These are phyloP conservation scores for Amyloporia xantha DNA, from an alignment of 768 basidiomycete species.

Conservation along the genomic window DNA sequence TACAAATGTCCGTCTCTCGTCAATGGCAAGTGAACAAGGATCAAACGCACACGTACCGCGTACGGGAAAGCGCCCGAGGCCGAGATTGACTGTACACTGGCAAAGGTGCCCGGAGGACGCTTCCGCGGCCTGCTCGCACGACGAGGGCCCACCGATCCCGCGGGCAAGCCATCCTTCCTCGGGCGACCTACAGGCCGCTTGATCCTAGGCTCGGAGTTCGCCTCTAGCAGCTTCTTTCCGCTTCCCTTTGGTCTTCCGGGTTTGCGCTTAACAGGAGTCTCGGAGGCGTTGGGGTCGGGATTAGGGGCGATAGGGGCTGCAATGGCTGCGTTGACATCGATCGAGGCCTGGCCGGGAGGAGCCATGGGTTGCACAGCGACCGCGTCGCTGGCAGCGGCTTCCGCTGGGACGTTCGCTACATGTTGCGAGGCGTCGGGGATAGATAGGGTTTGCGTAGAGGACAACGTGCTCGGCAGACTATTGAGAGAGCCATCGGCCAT, in stretches of 20 bases:
- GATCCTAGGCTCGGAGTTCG: constrained; percentile 41
- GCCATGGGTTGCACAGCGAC: constrained; percentile 8
- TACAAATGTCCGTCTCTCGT: neutral
- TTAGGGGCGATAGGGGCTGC: constrained; percentile 1
- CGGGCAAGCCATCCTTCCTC: constrained; percentile 74
- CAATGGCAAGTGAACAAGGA: neutral
- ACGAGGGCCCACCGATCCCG: constrained; percentile 56
- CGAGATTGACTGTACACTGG: constrained; percentile 12
- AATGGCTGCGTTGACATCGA: constrained; percentile 7
- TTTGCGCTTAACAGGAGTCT: constrained; percentile 49
- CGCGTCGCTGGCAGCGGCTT: constrained; percentile 3
- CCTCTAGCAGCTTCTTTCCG: constrained; percentile 53
- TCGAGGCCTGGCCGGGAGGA: constrained; percentile 6
- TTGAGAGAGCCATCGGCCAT: constrained; percentile 17
- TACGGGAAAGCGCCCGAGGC: constrained; percentile 6
- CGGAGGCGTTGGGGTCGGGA: constrained; percentile 9
- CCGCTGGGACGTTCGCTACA: constrained; percentile 4
- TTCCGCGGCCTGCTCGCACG: constrained; percentile 34
- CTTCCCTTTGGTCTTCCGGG: constrained; percentile 78
- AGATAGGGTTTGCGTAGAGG: constrained; percentile 12
- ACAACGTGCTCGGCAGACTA: constrained; percentile 15
- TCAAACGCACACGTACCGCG: constrained; percentile 9
- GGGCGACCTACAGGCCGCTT: constrained; percentile 80
- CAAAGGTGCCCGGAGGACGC: constrained; percentile 28
- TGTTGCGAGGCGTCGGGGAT: constrained; percentile 10